These are phyloP conservation scores for Ceraceosorus guamensis DNA, from an alignment of 1,284 basidiomycete genomes.

Conservation along the genomic window DNA sequence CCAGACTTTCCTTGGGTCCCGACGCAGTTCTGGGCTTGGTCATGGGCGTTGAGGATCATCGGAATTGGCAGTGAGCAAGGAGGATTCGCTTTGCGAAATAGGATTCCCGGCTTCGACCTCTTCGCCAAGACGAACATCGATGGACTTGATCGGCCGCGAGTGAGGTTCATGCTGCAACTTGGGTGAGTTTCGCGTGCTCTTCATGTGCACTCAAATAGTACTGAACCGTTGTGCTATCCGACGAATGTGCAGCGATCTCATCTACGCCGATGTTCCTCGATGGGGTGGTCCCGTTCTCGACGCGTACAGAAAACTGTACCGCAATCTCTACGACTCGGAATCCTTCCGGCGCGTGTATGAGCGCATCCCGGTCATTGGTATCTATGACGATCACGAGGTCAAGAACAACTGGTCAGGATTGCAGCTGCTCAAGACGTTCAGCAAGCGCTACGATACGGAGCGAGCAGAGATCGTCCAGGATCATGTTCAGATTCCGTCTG, in stretches of 20 bases:
- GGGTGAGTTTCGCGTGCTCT: slow-evolving; percentile 13
- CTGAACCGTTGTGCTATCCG: no score
- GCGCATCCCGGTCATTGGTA: slow-evolving; percentile 40
- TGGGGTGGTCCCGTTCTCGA: slow-evolving; percentile 29
- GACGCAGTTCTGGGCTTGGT: slow-evolving; percentile 39
- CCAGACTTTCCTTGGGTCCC: slow-evolving; percentile 47
- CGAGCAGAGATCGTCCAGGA: slow-evolving; percentile 1
- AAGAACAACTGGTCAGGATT: slow-evolving; percentile 43
- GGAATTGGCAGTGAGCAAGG: slow-evolving; percentile 32
- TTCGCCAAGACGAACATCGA: slow-evolving; percentile 51
- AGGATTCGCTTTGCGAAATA: slow-evolving; percentile 43
- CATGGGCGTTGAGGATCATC: slow-evolving; percentile 6
- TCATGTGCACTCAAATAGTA: no score
- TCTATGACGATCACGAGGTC: slow-evolving; percentile 47
- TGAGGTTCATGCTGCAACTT: slow-evolving; percentile 48
- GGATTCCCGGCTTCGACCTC: slow-evolving; percentile 63
- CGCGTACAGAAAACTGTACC: slow-evolving; percentile 43
- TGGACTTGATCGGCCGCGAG: slow-evolving; percentile 29
- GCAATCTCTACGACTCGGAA: slow-evolving; percentile 42
- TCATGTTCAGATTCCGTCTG: neutral
- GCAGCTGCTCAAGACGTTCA: neutral
- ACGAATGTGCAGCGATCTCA: slow-evolving; percentile 53
- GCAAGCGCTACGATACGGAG: no score
- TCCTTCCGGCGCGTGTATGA: slow-evolving; percentile 43
- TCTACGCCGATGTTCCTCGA: slow-evolving; percentile 67